A percentile compares a stretch with the other conserved stretches of the same genome.
phyloP scores from a whole-genome alignment of 2,329 filamentous ascomycete genomes.

The Clonostachys sp. region DNA sequence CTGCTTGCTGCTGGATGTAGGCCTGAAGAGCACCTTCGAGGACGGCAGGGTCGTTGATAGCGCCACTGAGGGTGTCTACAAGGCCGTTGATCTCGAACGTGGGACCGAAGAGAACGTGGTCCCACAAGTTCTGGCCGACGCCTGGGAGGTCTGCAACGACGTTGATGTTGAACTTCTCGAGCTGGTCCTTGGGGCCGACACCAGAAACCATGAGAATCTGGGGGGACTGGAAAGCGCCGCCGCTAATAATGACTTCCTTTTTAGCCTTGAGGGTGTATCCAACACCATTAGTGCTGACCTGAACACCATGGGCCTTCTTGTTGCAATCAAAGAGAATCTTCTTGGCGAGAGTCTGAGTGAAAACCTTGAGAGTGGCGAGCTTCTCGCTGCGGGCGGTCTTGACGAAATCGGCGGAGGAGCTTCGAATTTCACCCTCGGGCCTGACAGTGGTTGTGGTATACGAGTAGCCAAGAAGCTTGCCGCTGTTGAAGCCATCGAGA shows the following conservation, averaged over 20 bases:
- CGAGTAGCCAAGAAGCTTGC: conserved; percentile 13
- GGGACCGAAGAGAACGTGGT: conserved; percentile 38
- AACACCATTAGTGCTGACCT: conserved; percentile 14
- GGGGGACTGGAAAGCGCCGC: conserved; percentile 26
- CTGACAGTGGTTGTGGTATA: conserved; percentile 12
- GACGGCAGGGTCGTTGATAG: conserved; percentile 7
- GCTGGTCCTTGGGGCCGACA: conserved; percentile 22
- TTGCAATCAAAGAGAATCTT: conserved; percentile 35
- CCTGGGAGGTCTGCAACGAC: conserved; percentile 52
- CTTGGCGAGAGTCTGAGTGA: conserved; percentile 32
- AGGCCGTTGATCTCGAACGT: conserved; percentile 3
- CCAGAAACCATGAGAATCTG: conserved; percentile 28
- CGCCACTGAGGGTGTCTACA: conserved; percentile 10
- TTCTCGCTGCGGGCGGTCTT: conserved; percentile 12
- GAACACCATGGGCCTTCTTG: conserved; percentile 31
- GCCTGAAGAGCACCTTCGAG: conserved; percentile 7
- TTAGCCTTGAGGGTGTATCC: conserved; percentile 9
- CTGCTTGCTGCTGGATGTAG: conserved; percentile 8
- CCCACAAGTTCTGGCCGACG: conserved; percentile 70
- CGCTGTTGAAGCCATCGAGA: conserved; percentile 11
- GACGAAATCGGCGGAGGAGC: conserved; percentile 16
- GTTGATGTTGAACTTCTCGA: conserved; percentile 33
- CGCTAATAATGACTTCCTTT: conserved; percentile 2
- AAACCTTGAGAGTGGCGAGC: conserved; percentile 26
- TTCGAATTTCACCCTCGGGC: conserved; percentile 12